Conservation (phyloP, 2,329 filamentous ascomycete species). For the Colletotrichum siamense region DNA sequence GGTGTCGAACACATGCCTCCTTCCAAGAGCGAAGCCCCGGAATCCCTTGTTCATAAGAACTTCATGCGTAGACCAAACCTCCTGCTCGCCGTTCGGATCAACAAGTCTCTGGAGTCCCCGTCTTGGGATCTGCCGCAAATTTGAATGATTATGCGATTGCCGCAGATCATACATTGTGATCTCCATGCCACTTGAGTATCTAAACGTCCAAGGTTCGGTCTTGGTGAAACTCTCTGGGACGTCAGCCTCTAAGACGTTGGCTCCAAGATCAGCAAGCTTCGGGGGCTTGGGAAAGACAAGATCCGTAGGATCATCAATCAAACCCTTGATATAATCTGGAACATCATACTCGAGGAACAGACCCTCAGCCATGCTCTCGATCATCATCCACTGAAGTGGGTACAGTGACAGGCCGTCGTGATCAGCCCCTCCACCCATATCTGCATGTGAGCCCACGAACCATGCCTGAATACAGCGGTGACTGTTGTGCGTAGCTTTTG, state of each 20-base stretch:
- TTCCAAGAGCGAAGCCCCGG: not conserved
- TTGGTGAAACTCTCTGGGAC: not conserved
- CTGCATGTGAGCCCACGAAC: slow-evolving; percentile 42
- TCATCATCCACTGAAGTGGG: slow-evolving; percentile 46
- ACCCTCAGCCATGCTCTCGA: slow-evolving; percentile 35
- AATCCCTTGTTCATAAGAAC: not conserved
- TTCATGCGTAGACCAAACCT: not conserved
- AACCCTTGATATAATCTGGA: not conserved
- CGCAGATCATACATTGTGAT: slow-evolving; percentile 15
- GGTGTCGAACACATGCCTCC: not conserved
- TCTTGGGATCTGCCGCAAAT: not conserved
- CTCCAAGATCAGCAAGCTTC: not conserved
- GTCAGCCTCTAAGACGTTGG: not conserved
- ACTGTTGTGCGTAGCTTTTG: too few species aligned
- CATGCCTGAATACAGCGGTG: slow-evolving; percentile 39
- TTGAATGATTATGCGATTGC: not conserved
- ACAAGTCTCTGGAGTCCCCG: not conserved
- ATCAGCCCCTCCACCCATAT: slow-evolving; percentile 39
- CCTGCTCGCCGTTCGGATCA: not conserved
- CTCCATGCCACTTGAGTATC: not conserved
- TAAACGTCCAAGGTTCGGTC: not conserved
- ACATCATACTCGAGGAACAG: slow-evolving; percentile 28
- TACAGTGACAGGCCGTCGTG: slow-evolving; percentile 44
- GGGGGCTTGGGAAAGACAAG: not conserved
- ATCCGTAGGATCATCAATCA: slow-evolving; percentile 22